Base-by-base conservation (phyloP, 176 grass and related monocot species). In the Oryza glumipatula region DNA sequence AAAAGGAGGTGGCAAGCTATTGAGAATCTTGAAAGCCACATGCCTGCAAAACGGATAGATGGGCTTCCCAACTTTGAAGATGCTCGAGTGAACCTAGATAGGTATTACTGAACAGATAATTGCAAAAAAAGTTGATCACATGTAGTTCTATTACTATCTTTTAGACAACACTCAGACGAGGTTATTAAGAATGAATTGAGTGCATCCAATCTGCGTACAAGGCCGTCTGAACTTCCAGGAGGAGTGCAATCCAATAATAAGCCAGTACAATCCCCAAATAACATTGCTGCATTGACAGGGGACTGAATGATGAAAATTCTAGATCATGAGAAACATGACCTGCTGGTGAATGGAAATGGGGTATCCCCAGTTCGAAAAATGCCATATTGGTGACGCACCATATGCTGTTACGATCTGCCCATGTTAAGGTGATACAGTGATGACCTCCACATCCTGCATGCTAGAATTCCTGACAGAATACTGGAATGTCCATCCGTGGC, bases 401-500 rank as follows among this genome's bases (percentile, higher is more conserved):
- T 61, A 68, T 85, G 68, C 68, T 49, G 80, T 49, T 22, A 45
- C 4, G 35, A 49, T 61, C 19, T 44, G 60, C 28, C 21, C 43
- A 17, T 70, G 73, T 82, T 28, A 95, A 83, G 93, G 88, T 61
- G 63, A 54, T 30, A 95, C 96, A 63, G 89, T 95, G 66, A 98
- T 77, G 48, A 95, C 74, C 68, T 94, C 77, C 54, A 98, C 93
- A 88, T 95, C 89, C 6, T 89, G 35, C 87, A 95, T 88, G 86
- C 77, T 94, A 22, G 91, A 79, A 76, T 95, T 91, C 78, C 84
- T 92, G 11, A 95, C 74, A 4, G 96, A 94, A 79, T 95, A 95
- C 36, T 98, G 93, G 78, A 95, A 98, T 32, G 91, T 95, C 91
- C 96, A 98, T 63, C 93, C 93, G 41, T 95, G 80, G 72, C 96